phyloP scores from a whole-genome alignment of 805 yeast genomes.

The Pichia paraexigua region DNA sequence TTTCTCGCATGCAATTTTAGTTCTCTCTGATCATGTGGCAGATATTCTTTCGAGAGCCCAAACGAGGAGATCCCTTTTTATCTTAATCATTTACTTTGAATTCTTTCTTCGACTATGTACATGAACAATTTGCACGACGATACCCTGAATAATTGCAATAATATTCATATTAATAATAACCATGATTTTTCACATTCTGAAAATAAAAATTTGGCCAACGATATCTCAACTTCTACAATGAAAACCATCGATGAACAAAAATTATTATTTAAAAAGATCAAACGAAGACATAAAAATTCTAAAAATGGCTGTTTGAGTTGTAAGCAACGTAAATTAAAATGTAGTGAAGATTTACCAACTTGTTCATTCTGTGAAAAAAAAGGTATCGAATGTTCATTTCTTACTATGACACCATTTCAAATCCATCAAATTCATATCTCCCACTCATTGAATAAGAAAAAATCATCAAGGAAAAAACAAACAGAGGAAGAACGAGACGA shows the following conservation, averaged over 20 bases:
- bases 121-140: too few relatives aligned
- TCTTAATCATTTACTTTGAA: too few relatives aligned
- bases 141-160: too few relatives aligned
- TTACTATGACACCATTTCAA: constrained; percentile 13
- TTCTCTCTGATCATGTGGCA: too few relatives aligned
- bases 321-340: constrained; percentile 31
- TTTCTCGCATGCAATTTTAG: too few relatives aligned
- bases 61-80: too few relatives aligned
- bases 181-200: too few relatives aligned
- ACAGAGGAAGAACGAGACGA: neutral
- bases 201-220: too few relatives aligned
- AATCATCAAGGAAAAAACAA: neutral
- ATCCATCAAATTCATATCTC: neutral
- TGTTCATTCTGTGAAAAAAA: constrained; percentile 16
- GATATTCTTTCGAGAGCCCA: too few relatives aligned
- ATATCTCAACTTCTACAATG: too few relatives aligned
- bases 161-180: too few relatives aligned
- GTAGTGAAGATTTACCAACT: constrained; percentile 25
- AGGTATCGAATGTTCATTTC: constrained; percentile 6
- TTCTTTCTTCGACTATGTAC: too few relatives aligned
- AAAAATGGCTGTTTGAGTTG: constrained; percentile 34
- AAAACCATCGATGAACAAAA: neutral
- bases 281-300: constrained; percentile 26
- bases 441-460: neutral
- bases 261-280: neutral